These are phyloP conservation scores for Botrytis tulipae DNA, from an alignment of 2,329 filamentous ascomycete species.

Conservation along the genomic window DNA sequence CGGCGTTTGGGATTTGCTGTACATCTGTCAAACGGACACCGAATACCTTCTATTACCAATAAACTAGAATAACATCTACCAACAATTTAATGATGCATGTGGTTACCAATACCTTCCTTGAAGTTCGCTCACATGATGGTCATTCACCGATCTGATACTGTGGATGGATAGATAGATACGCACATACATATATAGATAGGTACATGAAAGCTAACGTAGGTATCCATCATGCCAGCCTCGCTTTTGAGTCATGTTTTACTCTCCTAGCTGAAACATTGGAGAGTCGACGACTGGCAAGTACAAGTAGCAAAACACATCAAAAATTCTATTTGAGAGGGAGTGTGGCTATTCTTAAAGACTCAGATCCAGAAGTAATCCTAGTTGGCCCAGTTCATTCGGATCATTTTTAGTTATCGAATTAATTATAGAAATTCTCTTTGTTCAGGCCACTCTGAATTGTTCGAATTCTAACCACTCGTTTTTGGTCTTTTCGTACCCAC, in stretches of 20 bases:
- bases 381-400: not conserved
- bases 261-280: not conserved
- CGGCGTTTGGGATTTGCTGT: constrained; percentile 36
- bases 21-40: constrained; percentile 27
- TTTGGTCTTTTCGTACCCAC: not conserved
- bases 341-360: not conserved
- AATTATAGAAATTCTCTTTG: not conserved
- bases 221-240: constrained; percentile 6
- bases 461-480: constrained; percentile 11
- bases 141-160: not conserved
- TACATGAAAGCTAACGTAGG: not conserved
- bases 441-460: not conserved
- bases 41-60: constrained; percentile 25
- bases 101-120: not conserved
- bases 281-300: not conserved
- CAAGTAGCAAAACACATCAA: not conserved
- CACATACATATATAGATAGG: not conserved
- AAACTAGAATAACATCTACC: constrained; percentile 20
- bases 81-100: constrained; percentile 17
- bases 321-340: not conserved
- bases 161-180: not conserved
- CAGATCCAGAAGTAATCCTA: not conserved
- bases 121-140: not conserved
- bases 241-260: not conserved
- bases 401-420: not conserved